phyloP scores from a whole-genome alignment of 2,329 filamentous ascomycete species.

The Arthroderma uncinatum region DNA sequence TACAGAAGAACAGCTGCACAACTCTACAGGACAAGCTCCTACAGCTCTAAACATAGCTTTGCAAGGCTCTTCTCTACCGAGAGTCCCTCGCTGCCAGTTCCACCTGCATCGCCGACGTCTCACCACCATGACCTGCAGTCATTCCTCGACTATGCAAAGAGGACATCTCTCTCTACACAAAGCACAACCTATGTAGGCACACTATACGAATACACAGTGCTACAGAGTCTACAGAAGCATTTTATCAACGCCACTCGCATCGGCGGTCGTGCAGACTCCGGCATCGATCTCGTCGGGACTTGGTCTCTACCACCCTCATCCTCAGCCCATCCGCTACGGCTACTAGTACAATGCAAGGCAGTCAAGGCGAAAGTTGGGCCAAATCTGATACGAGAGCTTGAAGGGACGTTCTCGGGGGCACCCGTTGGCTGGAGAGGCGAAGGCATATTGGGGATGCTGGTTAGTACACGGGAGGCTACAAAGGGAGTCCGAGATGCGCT shows the following conservation, averaged over 20 bases:
- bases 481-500: slow-evolving; percentile 67
- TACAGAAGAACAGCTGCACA: neutral
- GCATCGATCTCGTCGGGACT: slow-evolving; percentile 38
- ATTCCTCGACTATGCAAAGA: slow-evolving; percentile 33
- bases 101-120: slow-evolving; percentile 26
- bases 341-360: slow-evolving; percentile 39
- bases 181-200: slow-evolving; percentile 37
- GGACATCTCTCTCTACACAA: slow-evolving; percentile 25
- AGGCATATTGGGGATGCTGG: slow-evolving; percentile 59
- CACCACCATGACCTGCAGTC: slow-evolving; percentile 29
- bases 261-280: slow-evolving; percentile 37
- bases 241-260: slow-evolving; percentile 34
- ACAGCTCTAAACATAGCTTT: neutral
- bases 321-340: slow-evolving; percentile 28
- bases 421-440: slow-evolving; percentile 59
- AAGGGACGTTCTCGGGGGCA: slow-evolving; percentile 61
- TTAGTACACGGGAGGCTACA: slow-evolving; percentile 58
- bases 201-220: slow-evolving; percentile 38
- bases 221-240: slow-evolving; percentile 28
- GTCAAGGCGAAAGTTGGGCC: slow-evolving; percentile 34
- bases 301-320: slow-evolving; percentile 32
- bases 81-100: slow-evolving; percentile 16
- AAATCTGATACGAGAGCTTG: slow-evolving; percentile 37
- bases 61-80: neutral
- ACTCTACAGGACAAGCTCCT: neutral